phyloP scores from a whole-genome alignment of 2,329 filamentous ascomycete species.

The Hypoxylon sp. region DNA sequence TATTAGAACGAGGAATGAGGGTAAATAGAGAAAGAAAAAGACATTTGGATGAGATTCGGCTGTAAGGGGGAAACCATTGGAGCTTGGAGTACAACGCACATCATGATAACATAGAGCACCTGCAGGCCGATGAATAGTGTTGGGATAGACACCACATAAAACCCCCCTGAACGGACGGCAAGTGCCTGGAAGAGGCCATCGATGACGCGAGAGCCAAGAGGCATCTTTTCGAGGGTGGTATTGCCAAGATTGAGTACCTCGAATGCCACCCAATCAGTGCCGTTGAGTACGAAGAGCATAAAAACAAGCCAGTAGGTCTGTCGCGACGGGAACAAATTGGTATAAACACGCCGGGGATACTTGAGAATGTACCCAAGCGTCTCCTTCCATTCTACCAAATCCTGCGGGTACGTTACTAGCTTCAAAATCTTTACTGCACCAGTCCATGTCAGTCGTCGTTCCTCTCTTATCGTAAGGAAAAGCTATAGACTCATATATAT shows the following conservation, averaged over 20 bases:
- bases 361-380: constrained; percentile 67
- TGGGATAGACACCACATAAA: constrained; percentile 73
- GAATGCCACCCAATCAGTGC: constrained; percentile 74
- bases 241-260: constrained; percentile 76
- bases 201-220: constrained; percentile 66
- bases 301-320: constrained; percentile 76
- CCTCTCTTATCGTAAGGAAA: background rate
- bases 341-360: constrained; percentile 71
- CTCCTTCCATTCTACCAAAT: constrained; percentile 59
- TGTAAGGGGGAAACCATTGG: background rate
- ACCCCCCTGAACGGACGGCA: constrained; percentile 74
- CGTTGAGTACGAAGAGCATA: constrained; percentile 71
- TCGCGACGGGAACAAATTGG: constrained; percentile 72
- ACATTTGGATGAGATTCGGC: background rate
- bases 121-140: constrained; percentile 63
- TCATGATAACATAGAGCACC: constrained; percentile 64
- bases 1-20: background rate
- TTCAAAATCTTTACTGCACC: constrained; percentile 56
- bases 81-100: constrained; percentile 52
- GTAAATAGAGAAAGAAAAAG: background rate
- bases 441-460: constrained; percentile 5
- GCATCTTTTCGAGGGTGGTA: constrained; percentile 64
- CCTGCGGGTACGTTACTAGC: constrained; percentile 55
- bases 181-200: constrained; percentile 76
- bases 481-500: too few relatives aligned